These are phyloP conservation scores for Nicotiana rustica DNA, from an alignment of 305 asterid species.

Conservation along the genomic window DNA sequence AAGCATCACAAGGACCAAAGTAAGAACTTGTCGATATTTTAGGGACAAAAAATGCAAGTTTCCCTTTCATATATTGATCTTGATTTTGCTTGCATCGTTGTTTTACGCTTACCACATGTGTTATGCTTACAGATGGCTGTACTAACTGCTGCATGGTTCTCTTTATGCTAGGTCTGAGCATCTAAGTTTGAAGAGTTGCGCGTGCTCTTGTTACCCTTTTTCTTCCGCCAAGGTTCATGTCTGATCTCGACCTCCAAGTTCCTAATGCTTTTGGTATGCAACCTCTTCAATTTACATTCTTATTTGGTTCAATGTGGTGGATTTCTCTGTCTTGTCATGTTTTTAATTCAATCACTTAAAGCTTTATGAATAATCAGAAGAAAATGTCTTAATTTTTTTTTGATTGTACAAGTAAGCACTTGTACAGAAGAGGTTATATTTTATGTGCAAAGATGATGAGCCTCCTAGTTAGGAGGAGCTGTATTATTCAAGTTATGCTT, in stretches of 20 bases:
- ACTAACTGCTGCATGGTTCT: constrained; percentile 10
- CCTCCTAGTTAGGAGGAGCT: constrained; percentile 7
- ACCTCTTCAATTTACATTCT: not conserved
- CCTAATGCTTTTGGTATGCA: constrained; percentile 37
- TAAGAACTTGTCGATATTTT: not conserved
- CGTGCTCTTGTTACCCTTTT: not conserved
- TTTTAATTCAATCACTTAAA: not conserved
- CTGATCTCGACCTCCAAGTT: constrained; percentile 38
- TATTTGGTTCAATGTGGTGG: not conserved
- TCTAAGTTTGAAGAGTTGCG: constrained; percentile 5
- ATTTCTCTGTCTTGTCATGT: not conserved
- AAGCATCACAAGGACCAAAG: not conserved
- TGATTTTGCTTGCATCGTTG: not conserved
- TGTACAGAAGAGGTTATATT: not conserved
- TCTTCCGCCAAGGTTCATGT: constrained; percentile 38
- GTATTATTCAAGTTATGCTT: not conserved
- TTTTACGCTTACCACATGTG: not conserved
- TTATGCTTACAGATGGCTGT: not conserved
- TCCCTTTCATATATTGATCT: not conserved
- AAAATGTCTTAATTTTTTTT: not conserved
- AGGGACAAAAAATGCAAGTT: not conserved
- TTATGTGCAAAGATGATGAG: not conserved
- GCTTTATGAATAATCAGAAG: not conserved
- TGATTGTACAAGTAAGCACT: not conserved
- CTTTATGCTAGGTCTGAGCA: constrained; percentile 28